Conservation (phyloP, 2,329 filamentous ascomycete genomes). For the Monosporascus sp. region DNA sequence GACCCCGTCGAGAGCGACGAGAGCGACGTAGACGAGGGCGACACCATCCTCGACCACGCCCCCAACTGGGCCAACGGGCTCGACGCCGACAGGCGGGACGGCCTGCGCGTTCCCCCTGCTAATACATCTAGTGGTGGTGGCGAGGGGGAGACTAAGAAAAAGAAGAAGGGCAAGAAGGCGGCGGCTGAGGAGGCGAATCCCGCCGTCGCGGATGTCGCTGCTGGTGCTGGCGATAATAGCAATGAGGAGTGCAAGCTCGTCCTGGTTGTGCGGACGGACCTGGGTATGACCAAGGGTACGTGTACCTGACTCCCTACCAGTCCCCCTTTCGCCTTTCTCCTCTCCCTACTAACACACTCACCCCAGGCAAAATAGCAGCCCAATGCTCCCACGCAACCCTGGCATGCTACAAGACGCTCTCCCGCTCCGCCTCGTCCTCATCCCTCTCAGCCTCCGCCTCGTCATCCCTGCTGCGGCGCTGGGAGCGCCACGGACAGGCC, state of each 20-base stretch:
- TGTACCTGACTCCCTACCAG: slow-evolving; percentile 3
- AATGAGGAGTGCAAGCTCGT: slow-evolving; percentile 92
- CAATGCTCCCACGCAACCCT: slow-evolving; percentile 95
- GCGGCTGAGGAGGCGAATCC: slow-evolving; percentile 36
- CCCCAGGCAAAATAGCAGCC: slow-evolving; percentile 87
- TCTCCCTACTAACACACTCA: slow-evolving; percentile 1
- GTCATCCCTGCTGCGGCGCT: slow-evolving; percentile 70
- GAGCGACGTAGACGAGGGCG: slow-evolving; percentile 60
- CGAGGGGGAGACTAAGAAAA: slow-evolving; percentile 11
- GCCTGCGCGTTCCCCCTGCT: slow-evolving; percentile 34
- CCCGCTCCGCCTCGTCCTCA: slow-evolving; percentile 42
- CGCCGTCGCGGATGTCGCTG: slow-evolving; percentile 27
- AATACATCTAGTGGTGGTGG: not conserved
- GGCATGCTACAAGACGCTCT: slow-evolving; percentile 88
- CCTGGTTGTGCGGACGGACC: slow-evolving; percentile 83
- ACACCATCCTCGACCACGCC: slow-evolving; percentile 57
- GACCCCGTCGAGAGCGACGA: slow-evolving; percentile 66
- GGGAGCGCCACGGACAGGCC: slow-evolving; percentile 82
- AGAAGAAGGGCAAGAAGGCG: slow-evolving; percentile 8
- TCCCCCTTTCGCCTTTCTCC: not conserved
- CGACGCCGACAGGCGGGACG: slow-evolving; percentile 57
- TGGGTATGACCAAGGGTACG: slow-evolving; percentile 95
- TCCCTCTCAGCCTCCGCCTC: slow-evolving; percentile 50
- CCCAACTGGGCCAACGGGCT: slow-evolving; percentile 61
- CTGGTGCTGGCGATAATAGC: slow-evolving; percentile 20